Evolutionary conservation across 2,329 filamentous ascomycete genomes (phyloP).

Genomic region (Whalleya microplaca): DNA sequence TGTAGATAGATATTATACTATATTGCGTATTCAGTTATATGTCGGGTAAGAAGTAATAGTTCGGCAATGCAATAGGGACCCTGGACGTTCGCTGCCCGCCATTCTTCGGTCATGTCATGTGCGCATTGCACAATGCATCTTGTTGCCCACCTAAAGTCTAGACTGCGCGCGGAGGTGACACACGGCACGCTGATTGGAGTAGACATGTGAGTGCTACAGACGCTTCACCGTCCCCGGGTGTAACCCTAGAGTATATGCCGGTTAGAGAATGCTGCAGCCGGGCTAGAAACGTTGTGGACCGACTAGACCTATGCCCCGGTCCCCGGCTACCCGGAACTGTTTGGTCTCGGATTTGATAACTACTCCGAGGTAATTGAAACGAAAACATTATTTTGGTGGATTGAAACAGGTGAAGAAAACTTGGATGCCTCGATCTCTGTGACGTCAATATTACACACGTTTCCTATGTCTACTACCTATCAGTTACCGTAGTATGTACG

Average conservation of each 20-base stretch:
- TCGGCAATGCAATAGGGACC: neutral
- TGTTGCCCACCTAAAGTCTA: neutral
- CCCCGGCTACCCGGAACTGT: neutral
- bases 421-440: neutral
- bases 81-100: no score
- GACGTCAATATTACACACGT: neutral
- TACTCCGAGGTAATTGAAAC: neutral
- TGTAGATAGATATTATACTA: neutral
- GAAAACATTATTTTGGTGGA: neutral
- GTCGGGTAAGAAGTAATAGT: neutral
- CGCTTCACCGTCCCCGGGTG: neutral
- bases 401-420: neutral
- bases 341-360: neutral
- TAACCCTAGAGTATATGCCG: neutral
- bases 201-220: neutral
- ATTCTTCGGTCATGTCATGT: no score
- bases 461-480: no score
- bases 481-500: no score
- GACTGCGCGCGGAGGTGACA: neutral
- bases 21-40: neutral
- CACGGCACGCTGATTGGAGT: neutral
- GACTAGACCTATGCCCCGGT: neutral
- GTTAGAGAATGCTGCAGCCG: neutral
- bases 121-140: no score
- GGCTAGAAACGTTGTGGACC: neutral